Evolutionary conservation across 2,329 filamentous ascomycete species (phyloP), one percentile per base, ranked within the genome.

Genomic region (Microsporum canis): DNA sequence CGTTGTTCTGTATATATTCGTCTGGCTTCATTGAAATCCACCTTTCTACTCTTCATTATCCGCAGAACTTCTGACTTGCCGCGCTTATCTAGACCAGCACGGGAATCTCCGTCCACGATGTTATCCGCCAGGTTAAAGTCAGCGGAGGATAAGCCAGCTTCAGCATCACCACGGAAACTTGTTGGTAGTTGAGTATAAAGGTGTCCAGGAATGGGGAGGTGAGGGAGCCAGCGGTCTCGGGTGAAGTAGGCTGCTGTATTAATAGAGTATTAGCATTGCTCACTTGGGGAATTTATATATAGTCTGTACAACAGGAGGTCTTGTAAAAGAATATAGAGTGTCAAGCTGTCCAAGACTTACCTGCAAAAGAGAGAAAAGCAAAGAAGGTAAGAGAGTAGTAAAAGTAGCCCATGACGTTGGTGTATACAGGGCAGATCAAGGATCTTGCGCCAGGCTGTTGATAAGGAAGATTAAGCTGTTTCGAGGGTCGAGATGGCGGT

Each of bases 21-120:
- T 67, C 94, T 82, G 43, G 92, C 94, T 77, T 96, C 90, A 75
- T 99, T 92, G 72, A 99, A 99, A 63, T 81, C 83, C 65, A 97
- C 83, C 62, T 86, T 82, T 65, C 85, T 82, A 72, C 82, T 85
- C 82, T 90, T 92, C 94, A 99, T 99, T 67, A 99, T 91, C 68
- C 82, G 83, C 69, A 91, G 82, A 47, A 99, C 85, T 73, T 95
- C 89, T 43, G 80, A 77, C 79, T 97, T 97, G 61, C 84, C 88
- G 56, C 78, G 79, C 66, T 88, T 85, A 71, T 97, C 91, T 17
- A 99, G 80, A 0, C 94, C 94, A 0, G 84, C 83, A 66, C 94
- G 84, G 34, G 80, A 79, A 72, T 99, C 94, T 58, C 88, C 88
- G 10, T 82, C 83, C 62, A 86, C 85, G 38, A 99, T 79, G 71